These are phyloP conservation scores for Aspergillaceae sp. DNA, from an alignment of 2,329 filamentous ascomycete species.

Conservation along the genomic window DNA sequence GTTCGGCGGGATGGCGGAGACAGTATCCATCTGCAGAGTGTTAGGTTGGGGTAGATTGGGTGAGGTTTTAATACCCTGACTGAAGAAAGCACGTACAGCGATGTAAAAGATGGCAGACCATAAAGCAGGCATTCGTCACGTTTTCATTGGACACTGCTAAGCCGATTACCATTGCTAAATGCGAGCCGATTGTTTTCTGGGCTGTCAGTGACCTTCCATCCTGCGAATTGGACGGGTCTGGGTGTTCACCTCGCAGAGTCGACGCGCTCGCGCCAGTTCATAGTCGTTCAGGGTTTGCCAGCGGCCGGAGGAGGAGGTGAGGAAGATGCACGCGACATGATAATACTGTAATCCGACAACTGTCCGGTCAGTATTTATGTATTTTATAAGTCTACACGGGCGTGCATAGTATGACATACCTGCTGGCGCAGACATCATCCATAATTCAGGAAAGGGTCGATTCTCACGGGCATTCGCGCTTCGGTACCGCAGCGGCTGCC, in stretches of 20 bases:
- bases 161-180: conserved; percentile 23
- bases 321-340: conserved; percentile 24
- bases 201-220: background rate
- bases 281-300: conserved; percentile 17
- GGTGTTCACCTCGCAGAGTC: conserved; percentile 19
- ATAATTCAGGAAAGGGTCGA: conserved; percentile 27
- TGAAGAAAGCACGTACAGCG: conserved; percentile 17
- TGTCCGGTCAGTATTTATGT: background rate
- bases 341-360: conserved; percentile 34
- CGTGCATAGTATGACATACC: conserved; percentile 13
- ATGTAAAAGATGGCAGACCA: conserved; percentile 25
- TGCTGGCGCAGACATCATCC: conserved; percentile 29
- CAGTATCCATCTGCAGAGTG: conserved; percentile 23
- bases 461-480: conserved; percentile 13
- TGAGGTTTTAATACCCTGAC: background rate
- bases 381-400: too few species aligned
- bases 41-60: background rate
- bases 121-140: conserved; percentile 27
- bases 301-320: conserved; percentile 19
- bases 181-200: conserved; percentile 21
- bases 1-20: conserved; percentile 18
- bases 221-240: background rate
- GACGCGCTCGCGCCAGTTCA: conserved; percentile 17
- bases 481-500: conserved; percentile 26
- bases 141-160: conserved; percentile 26